phyloP scores from a whole-genome alignment of 768 basidiomycete genomes.

The Rhizopogon rudus region DNA sequence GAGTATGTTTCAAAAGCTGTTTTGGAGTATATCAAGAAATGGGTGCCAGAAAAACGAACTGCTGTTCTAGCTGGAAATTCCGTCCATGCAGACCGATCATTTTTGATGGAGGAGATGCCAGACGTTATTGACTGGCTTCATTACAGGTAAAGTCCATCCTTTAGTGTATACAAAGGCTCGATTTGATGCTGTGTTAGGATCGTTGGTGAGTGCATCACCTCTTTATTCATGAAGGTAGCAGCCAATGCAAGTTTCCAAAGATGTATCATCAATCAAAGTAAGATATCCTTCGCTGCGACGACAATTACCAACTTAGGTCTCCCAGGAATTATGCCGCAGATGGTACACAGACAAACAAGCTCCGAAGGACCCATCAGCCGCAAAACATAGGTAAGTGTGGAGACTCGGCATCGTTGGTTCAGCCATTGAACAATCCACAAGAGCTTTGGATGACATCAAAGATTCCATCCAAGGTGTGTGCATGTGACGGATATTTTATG shows the following conservation, averaged over 20 bases:
- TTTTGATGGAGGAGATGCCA: constrained; percentile 77
- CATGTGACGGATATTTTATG: not conserved
- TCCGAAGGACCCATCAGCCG: constrained; percentile 27
- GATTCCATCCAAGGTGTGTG: constrained; percentile 65
- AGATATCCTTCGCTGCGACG: not conserved
- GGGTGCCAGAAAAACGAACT: constrained; percentile 63
- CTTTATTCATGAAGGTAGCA: not conserved
- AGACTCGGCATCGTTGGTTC: not conserved
- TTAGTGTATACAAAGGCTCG: not conserved
- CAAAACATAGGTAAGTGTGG: constrained; percentile 51
- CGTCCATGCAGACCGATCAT: constrained; percentile 75
- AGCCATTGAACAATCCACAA: constrained; percentile 22
- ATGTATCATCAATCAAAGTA: constrained; percentile 83
- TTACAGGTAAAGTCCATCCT: constrained; percentile 50
- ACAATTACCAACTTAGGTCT: not conserved
- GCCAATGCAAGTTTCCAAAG: constrained; percentile 29
- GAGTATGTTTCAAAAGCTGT: constrained; percentile 58
- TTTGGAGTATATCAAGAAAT: constrained; percentile 74
- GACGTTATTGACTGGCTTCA: constrained; percentile 74
- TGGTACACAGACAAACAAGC: constrained; percentile 51
- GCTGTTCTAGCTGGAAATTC: constrained; percentile 85
- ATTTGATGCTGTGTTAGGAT: constrained; percentile 38
- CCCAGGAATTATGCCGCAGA: constrained; percentile 65
- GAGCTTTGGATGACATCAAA: constrained; percentile 80
- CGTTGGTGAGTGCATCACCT: constrained; percentile 49